A percentile compares a stretch with the other conserved stretches of the same genome.
Conservation (phyloP, 768 basidiomycete genomes). For the Kwoniella europaea region DNA sequence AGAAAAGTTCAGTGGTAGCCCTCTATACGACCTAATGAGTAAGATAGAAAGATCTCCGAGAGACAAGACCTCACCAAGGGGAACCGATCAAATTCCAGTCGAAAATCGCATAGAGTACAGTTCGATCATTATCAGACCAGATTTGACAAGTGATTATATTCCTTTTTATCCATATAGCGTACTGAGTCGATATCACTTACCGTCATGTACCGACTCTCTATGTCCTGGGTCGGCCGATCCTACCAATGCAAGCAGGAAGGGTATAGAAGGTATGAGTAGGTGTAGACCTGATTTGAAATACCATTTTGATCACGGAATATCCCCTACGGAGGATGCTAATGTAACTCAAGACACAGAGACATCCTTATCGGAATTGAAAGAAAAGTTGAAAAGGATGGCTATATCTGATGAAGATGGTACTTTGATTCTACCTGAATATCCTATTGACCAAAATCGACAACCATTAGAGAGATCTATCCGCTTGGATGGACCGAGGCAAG, state of each 20-base stretch:
- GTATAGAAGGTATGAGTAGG: neutral
- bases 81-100: neutral
- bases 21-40: neutral
- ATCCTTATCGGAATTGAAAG: neutral
- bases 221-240: neutral
- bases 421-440: neutral
- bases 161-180: neutral
- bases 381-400: neutral
- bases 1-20: neutral
- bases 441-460: neutral
- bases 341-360: neutral
- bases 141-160: neutral
- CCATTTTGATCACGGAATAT: neutral
- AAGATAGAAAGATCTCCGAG: neutral
- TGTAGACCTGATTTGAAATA: constrained; percentile 1
- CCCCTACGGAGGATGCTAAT: neutral
- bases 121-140: neutral
- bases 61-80: neutral
- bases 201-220: neutral
- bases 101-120: neutral
- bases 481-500: neutral
- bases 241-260: neutral
- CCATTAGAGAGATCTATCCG: neutral
- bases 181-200: neutral
- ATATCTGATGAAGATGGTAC: neutral